Conservation (phyloP, 306 rosid species). For the Lathyrus sativus region DNA sequence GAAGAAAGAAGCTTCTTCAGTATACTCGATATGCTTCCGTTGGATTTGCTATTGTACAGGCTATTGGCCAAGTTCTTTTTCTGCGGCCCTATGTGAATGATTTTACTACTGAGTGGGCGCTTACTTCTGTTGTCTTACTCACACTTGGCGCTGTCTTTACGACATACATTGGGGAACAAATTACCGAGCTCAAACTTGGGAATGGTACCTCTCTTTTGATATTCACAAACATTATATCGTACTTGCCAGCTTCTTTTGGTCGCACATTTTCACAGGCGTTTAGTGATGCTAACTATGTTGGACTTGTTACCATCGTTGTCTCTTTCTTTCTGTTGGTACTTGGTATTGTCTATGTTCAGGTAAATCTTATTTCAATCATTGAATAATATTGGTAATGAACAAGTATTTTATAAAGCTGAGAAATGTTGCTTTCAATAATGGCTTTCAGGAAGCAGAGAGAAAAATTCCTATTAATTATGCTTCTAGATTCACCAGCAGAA, state of each 20-base stretch:
- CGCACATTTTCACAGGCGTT: slow-evolving; percentile 74
- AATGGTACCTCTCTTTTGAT: slow-evolving; percentile 96
- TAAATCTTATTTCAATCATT: slow-evolving; percentile 44
- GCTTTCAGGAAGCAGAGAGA: slow-evolving; percentile 95
- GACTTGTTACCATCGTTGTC: slow-evolving; percentile 65
- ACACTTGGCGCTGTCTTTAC: slow-evolving; percentile 89
- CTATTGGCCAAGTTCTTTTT: slow-evolving; percentile 92
- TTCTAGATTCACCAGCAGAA: slow-evolving; percentile 76
- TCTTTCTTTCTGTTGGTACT: slow-evolving; percentile 87
- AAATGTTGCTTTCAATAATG: slow-evolving; percentile 46
- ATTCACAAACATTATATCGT: slow-evolving; percentile 94
- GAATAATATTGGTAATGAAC: not conserved
- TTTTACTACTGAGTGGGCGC: slow-evolving; percentile 75
- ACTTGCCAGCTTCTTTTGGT: slow-evolving; percentile 97
- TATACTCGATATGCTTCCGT: slow-evolving; percentile 94
- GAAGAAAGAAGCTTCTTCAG: slow-evolving; percentile 88
- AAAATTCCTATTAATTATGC: slow-evolving; percentile 96
- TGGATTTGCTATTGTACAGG: slow-evolving; percentile 97
- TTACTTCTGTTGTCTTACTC: slow-evolving; percentile 77
- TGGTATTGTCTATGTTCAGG: slow-evolving; percentile 98
- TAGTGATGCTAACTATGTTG: slow-evolving; percentile 82
- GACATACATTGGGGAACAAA: slow-evolving; percentile 84
- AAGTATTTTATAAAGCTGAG: slow-evolving; percentile 32
- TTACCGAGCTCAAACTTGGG: slow-evolving; percentile 92
- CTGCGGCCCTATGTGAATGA: slow-evolving; percentile 94